Base-by-base conservation (phyloP, 2,329 filamentous ascomycete genomes). In the Diaporthe australafricana region DNA sequence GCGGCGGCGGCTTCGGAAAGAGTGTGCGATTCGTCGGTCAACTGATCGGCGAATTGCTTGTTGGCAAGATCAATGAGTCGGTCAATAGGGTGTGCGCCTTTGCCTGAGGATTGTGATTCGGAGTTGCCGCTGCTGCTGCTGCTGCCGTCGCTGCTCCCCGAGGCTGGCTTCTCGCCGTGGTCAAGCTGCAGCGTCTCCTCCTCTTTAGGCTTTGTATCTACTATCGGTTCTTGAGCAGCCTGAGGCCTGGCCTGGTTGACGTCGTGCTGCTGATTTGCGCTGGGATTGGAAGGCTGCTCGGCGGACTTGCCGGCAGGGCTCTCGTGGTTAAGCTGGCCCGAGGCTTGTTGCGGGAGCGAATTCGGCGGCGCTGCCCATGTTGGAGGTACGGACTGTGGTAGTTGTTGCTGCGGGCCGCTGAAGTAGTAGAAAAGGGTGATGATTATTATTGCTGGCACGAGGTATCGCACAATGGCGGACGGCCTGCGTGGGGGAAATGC, bases 1-100 rank as follows among this genome's bases (percentile, higher is more conserved):
- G 84, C 86, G 5, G 82, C 81, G 0, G 90, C 88, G 6, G 89
- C 87, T 17, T 86, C 83, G 12, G 81, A 79, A 65, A 92, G 80
- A 20, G 84, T 84, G 71, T 79, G 80, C 42, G 88, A 88, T 72
- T 85, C 83, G 42, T 83, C 81, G 17, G 81, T 76, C 22, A 89
- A 79, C 32, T 85, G 75, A 11, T 77, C 75, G 17, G 83, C 80
- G 74, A 87, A 87, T 20, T 79, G 78, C 42, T 79, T 76, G 62
- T 85, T 84, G 67, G 87, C 86, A 7, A 84, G 81, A 52, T 79
- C 77, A 75, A 89, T 87, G 52, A 89, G 82, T 45, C 80, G 79
- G 74, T 85, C 83, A 74, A 89, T 88, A n/a, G 87, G 86, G 74
- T 89, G 87, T 45, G 42, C 35, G 52, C 40, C 38, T 35, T 56